Percentiles rank a stretch among this genome's conserved stretches.
Evolutionary conservation across 306 rosid species (phyloP).

Genomic region (Quercus aquifolioides): DNA sequence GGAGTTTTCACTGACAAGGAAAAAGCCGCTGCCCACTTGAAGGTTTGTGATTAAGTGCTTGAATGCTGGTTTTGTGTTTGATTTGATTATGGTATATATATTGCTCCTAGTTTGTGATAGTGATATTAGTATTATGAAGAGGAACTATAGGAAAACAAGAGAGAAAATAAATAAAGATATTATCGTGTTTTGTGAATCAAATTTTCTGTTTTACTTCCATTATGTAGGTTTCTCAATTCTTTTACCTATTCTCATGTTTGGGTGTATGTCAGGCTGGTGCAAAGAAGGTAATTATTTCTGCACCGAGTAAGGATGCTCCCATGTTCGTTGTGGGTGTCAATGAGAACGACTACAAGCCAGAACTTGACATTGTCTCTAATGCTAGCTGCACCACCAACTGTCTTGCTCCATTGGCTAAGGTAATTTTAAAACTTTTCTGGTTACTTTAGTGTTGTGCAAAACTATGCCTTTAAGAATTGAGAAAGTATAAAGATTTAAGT

Average conservation of each 20-base stretch:
- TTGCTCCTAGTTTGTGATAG: too few species aligned
- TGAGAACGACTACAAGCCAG: constrained; percentile 77
- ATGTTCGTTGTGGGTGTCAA: constrained; percentile 97
- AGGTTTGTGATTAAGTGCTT: constrained; percentile 35
- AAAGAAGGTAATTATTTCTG: constrained; percentile 90
- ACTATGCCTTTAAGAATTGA: neutral
- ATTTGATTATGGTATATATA: neutral
- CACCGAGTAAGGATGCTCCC: constrained; percentile 94
- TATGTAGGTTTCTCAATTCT: neutral
- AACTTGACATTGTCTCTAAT: constrained; percentile 64
- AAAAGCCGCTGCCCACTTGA: constrained; percentile 77
- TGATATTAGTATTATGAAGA: too few species aligned
- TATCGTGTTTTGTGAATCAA: too few species aligned
- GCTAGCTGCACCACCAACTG: constrained; percentile 94
- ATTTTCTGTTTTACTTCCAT: neutral
- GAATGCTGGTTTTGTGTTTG: neutral
- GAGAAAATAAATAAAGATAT: too few species aligned
- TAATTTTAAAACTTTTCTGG: constrained; percentile 2
- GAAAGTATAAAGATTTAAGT: neutral
- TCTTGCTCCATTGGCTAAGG: constrained; percentile 94
- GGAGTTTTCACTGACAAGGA: constrained; percentile 87
- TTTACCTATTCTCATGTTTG: neutral
- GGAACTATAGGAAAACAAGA: too few species aligned
- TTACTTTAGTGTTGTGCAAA: neutral
- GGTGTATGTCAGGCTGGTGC: constrained; percentile 67